phyloP scores from a whole-genome alignment of 2,329 filamentous ascomycete genomes.

The Huntiella moniliformis region DNA sequence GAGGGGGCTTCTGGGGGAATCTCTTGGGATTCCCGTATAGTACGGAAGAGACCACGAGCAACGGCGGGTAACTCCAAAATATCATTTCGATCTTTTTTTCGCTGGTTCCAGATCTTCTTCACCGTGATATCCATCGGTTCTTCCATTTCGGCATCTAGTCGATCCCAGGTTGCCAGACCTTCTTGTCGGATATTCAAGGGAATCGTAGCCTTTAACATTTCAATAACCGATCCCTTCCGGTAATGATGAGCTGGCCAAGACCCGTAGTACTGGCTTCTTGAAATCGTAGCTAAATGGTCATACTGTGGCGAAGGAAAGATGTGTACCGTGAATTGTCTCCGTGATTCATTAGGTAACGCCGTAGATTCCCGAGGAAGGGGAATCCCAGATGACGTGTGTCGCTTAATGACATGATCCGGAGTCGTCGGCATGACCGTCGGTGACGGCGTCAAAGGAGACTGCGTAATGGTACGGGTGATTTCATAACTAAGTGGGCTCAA shows the following conservation, averaged over 20 bases:
- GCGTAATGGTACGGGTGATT: conserved; percentile 15
- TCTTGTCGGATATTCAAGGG: conserved; percentile 21
- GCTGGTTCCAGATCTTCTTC: conserved; percentile 2
- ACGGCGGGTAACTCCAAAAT: conserved; percentile 1
- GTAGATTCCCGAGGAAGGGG: conserved; percentile 15
- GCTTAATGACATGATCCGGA: conserved; percentile 6
- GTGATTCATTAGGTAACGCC: conserved; percentile 7
- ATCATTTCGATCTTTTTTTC: neutral
- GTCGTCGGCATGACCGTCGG: conserved; percentile 10
- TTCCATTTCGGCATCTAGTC: conserved; percentile 15
- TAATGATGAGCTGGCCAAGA: conserved; percentile 22
- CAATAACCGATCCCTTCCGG: conserved; percentile 20
- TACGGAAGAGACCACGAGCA: neutral
- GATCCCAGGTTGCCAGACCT: conserved; percentile 27
- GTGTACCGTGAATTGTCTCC: conserved; percentile 24
- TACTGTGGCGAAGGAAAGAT: conserved; percentile 23
- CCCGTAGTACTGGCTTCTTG: conserved; percentile 21
- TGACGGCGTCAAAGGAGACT: neutral
- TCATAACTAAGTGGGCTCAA: conserved; percentile 30
- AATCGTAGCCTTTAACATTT: conserved; percentile 22
- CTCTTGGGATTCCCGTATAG: neutral
- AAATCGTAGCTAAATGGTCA: conserved; percentile 22
- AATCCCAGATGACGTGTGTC: conserved; percentile 15
- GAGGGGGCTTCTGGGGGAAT: neutral
- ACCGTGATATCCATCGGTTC: conserved; percentile 5